phyloP scores from a whole-genome alignment of 805 yeast genomes.

The Spathaspora boniae region DNA sequence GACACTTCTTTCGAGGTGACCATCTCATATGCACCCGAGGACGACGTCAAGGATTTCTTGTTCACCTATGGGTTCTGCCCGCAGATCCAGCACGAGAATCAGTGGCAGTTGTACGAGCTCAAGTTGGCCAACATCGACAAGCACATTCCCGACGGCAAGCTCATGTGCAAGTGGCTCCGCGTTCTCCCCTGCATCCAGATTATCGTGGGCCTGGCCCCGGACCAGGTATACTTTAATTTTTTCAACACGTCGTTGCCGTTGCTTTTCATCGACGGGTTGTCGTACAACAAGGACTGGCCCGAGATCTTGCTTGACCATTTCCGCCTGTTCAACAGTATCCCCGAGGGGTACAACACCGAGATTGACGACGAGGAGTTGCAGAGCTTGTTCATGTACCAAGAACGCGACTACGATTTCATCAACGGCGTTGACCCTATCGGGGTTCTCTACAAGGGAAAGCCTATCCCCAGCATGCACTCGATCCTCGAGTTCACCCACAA shows the following conservation, averaged over 20 bases:
- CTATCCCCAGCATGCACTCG: not conserved
- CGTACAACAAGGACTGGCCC: conserved; percentile 62
- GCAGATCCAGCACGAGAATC: not conserved
- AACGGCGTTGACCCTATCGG: conserved; percentile 24
- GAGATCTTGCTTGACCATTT: conserved; percentile 13
- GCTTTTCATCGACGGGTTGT: conserved; percentile 52
- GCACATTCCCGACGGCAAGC: conserved; percentile 2
- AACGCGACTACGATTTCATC: conserved; percentile 22
- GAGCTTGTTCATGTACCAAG: conserved; percentile 21
- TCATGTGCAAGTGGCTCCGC: conserved; percentile 26
- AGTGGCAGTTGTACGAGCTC: conserved; percentile 10
- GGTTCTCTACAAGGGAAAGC: conserved; percentile 6
- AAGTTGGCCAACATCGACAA: conserved; percentile 3
- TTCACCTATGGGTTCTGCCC: conserved; percentile 33
- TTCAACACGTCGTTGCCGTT: conserved; percentile 16
- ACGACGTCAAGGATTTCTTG: conserved; percentile 22
- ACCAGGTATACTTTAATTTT: no score
- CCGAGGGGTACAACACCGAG: conserved; percentile 21
- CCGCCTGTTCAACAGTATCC: conserved; percentile 17
- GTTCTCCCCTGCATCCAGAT: conserved; percentile 26
- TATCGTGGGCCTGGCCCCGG: conserved; percentile 8
- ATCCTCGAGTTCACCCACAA: conserved; percentile 2
- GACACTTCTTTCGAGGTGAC: conserved; percentile 19
- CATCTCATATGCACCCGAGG: conserved; percentile 23
- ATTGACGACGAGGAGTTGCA: conserved; percentile 22